Evolutionary conservation across 768 basidiomycete genomes (phyloP).

Genomic region (Lactarius quietus): DNA sequence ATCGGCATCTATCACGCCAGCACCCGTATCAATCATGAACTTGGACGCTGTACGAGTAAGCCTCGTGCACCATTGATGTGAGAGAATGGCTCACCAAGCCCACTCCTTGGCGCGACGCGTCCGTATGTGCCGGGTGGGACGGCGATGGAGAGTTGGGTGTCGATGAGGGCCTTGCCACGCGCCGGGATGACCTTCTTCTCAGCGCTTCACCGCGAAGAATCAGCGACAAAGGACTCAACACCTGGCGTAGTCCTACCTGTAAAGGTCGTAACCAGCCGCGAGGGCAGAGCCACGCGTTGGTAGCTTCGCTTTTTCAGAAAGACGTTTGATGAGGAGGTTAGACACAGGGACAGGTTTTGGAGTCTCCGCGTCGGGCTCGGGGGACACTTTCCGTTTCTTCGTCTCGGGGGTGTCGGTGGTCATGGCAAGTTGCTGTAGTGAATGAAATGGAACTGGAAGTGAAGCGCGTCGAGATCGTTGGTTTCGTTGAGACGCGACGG

Average conservation of each 20-base stretch:
- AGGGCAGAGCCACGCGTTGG: constrained; percentile 85
- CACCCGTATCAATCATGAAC: constrained; percentile 97
- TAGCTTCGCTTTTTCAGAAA: constrained; percentile 74
- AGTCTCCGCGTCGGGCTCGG: constrained; percentile 30
- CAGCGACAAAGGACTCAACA: neutral
- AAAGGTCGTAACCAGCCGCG: constrained; percentile 94
- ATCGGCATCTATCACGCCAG: constrained; percentile 95
- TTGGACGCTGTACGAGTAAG: constrained; percentile 67
- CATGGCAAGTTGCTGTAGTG: constrained; percentile 3
- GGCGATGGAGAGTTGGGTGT: constrained; percentile 90
- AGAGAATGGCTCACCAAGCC: constrained; percentile 59
- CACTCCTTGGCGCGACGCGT: constrained; percentile 92
- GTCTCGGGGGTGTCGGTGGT: constrained; percentile 16
- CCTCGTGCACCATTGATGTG: neutral
- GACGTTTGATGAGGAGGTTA: constrained; percentile 77
- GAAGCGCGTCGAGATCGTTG: neutral
- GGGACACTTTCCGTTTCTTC: constrained; percentile 64
- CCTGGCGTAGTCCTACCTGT: constrained; percentile 54
- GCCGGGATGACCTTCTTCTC: constrained; percentile 83
- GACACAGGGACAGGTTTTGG: constrained; percentile 38
- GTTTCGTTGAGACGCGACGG: neutral
- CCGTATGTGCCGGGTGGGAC: constrained; percentile 94
- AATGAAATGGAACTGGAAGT: neutral
- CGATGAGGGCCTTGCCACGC: constrained; percentile 84
- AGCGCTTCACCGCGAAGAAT: constrained; percentile 48